Conservation (phyloP, 2,329 filamentous ascomycete genomes). For the Coniochaeta sp. region DNA sequence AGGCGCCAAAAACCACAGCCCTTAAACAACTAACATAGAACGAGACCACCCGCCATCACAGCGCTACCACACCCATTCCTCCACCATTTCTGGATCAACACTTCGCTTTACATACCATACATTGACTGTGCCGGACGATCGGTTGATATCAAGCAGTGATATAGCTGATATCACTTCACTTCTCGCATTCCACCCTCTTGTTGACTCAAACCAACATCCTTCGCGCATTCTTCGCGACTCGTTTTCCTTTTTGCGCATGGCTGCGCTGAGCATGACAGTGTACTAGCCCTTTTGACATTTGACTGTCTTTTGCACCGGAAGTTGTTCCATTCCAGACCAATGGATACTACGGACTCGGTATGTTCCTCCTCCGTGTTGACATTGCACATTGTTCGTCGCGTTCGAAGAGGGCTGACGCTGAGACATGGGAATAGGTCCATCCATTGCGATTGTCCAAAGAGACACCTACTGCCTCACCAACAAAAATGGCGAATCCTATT, state of each 20-base stretch:
- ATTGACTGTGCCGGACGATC: neutral
- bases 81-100: neutral
- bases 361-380: neutral
- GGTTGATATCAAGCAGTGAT: slow-evolving; percentile 1
- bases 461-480: slow-evolving; percentile 50
- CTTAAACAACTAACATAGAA: neutral
- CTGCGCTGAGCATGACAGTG: neutral
- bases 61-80: neutral
- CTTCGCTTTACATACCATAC: neutral
- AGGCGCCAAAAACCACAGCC: neutral
- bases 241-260: neutral
- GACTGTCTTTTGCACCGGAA: neutral
- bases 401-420: neutral
- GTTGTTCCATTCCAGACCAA: neutral
- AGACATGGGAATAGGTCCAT: slow-evolving; percentile 50
- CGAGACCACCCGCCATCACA: slow-evolving; percentile 1
- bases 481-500: slow-evolving; percentile 54
- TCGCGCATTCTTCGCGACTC: neutral
- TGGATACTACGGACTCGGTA: neutral
- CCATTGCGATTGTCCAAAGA: slow-evolving; percentile 75
- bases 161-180: neutral
- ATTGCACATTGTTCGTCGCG: neutral
- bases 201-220: neutral
- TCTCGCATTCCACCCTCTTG: neutral
- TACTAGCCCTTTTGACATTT: neutral